These are phyloP conservation scores for Mrakia frigida DNA, from an alignment of 768 basidiomycete genomes.

Conservation along the genomic window DNA sequence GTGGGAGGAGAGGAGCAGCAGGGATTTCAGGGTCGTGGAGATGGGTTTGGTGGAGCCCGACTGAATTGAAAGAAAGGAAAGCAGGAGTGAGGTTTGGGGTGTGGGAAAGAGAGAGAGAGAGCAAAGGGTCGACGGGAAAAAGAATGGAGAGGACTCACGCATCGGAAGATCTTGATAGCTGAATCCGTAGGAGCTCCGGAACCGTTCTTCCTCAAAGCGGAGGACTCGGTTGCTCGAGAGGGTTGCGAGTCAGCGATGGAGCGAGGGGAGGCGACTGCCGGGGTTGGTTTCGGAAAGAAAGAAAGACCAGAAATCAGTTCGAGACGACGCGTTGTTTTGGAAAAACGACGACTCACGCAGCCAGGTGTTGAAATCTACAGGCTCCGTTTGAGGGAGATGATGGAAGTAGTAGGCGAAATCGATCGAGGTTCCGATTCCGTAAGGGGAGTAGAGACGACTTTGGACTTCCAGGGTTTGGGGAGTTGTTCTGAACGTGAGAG, in stretches of 20 bases:
- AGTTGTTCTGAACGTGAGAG: neutral
- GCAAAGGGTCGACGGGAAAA: neutral
- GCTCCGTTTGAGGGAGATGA: neutral
- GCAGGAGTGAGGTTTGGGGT: too few relatives aligned
- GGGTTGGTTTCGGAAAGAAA: neutral
- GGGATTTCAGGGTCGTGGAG: neutral
- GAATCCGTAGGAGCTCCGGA: neutral
- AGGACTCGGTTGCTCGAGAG: neutral
- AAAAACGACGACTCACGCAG: neutral
- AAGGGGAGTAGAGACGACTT: conserved; percentile 3
- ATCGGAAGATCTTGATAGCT: conserved; percentile 7
- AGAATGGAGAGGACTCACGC: neutral
- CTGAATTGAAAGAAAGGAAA: neutral
- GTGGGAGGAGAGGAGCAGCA: neutral
- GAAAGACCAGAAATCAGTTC: neutral
- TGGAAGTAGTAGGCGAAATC: conserved; percentile 9
- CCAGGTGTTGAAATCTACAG: neutral
- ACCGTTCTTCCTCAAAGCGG: neutral
- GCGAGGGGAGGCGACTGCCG: neutral
- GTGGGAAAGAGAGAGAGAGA: neutral
- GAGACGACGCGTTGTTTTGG: neutral
- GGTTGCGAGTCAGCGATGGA: conserved; percentile 2
- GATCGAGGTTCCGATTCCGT: conserved; percentile 2
- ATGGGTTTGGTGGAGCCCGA: neutral
- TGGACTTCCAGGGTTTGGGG: neutral